phyloP scores from a whole-genome alignment of 345 rosid species.

The Viola odorata region DNA sequence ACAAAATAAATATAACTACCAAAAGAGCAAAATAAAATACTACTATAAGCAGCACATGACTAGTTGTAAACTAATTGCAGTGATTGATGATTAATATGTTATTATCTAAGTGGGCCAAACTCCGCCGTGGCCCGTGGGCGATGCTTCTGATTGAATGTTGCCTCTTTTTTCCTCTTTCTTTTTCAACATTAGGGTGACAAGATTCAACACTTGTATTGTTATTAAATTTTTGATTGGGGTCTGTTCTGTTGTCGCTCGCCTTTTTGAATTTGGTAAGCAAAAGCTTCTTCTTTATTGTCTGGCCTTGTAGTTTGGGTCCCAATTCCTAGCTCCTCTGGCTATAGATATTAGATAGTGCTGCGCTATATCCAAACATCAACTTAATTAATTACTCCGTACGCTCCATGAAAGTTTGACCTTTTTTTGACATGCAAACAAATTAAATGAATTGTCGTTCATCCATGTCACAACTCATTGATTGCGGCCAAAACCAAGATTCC shows the following conservation, averaged over 20 bases:
- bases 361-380: too few species aligned
- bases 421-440: too few species aligned
- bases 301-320: neutral
- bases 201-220: neutral
- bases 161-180: neutral
- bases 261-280: neutral
- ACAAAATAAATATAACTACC: neutral
- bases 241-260: conserved; percentile 4
- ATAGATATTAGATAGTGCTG: neutral
- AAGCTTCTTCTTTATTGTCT: neutral
- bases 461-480: too few species aligned
- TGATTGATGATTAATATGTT: neutral
- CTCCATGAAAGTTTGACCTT: too few species aligned
- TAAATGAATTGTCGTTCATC: too few species aligned
- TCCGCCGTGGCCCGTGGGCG: neutral
- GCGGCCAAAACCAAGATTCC: too few species aligned
- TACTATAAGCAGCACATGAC: neutral
- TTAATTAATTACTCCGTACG: neutral
- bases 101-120: neutral
- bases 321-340: neutral
- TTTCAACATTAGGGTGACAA: neutral
- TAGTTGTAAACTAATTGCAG: too few species aligned
- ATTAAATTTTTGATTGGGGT: neutral
- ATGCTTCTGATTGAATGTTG: conserved; percentile 21
- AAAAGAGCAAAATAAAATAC: neutral